Percentiles rank a stretch among this genome's conserved stretches.
Conservation (phyloP, 768 basidiomycete genomes). For the Pisolithus sp. region DNA sequence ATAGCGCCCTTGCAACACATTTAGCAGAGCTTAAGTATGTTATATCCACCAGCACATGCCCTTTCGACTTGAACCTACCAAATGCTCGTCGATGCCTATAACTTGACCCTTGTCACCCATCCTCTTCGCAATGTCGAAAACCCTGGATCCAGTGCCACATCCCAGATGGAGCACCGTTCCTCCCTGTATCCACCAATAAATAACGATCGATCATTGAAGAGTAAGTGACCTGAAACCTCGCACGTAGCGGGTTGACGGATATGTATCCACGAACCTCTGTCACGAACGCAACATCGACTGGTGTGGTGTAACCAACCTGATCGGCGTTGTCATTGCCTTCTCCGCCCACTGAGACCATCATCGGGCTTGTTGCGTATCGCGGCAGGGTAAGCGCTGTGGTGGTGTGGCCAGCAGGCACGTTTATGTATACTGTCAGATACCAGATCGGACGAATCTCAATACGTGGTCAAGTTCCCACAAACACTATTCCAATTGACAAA, state of each 20-base stretch:
- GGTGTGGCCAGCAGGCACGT: too few relatives aligned
- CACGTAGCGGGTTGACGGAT: background rate
- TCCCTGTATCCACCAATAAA: constrained; percentile 31
- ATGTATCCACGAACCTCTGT: background rate
- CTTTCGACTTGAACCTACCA: constrained; percentile 24
- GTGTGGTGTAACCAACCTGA: too few relatives aligned
- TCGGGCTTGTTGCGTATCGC: too few relatives aligned
- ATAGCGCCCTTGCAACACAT: constrained; percentile 43
- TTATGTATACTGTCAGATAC: too few relatives aligned
- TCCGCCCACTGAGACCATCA: too few relatives aligned
- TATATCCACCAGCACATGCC: background rate
- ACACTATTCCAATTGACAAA: too few relatives aligned
- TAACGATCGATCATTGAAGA: background rate
- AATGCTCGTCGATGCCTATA: constrained; percentile 50
- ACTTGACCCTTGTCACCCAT: constrained; percentile 44
- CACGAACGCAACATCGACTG: background rate
- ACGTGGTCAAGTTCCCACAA: too few relatives aligned
- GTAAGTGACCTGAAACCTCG: background rate
- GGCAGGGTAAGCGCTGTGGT: too few relatives aligned
- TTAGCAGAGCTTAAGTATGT: background rate
- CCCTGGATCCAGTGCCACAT: constrained; percentile 50
- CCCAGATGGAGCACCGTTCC: constrained; percentile 54
- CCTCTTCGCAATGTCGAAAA: constrained; percentile 46
- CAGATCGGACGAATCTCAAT: too few relatives aligned
- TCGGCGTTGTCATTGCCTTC: too few relatives aligned